phyloP scores from a whole-genome alignment of 139 green algal species.

The Micractinium sp. region DNA sequence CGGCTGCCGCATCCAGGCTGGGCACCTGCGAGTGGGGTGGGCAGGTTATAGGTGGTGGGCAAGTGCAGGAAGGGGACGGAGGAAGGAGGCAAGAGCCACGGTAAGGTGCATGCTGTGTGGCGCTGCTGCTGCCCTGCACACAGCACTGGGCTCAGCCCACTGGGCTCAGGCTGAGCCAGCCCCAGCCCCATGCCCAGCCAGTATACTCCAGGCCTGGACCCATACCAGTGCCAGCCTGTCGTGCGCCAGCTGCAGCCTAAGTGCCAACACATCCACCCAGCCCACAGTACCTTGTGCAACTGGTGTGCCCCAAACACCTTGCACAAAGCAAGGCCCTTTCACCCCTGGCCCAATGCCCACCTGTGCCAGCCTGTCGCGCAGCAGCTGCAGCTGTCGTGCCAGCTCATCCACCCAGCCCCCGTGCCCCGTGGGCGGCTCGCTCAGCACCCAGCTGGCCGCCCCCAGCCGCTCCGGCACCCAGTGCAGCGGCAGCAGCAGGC shows the following conservation, averaged over 20 bases:
- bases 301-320: too few species aligned
- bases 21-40: not conserved
- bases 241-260: not conserved
- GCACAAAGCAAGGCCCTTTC: too few species aligned
- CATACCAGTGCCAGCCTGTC: too few species aligned
- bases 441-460: conserved; percentile 32
- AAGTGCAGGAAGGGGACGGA: not conserved
- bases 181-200: too few species aligned
- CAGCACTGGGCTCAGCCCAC: too few species aligned
- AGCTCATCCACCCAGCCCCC: conserved; percentile 53
- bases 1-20: not conserved
- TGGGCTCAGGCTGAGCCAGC: too few species aligned
- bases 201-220: too few species aligned
- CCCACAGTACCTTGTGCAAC: not conserved
- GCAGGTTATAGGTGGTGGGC: not conserved
- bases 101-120: not conserved
- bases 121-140: too few species aligned
- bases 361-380: conserved; percentile 43
- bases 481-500: conserved; percentile 43
- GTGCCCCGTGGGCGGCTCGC: conserved; percentile 34
- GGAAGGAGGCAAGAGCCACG: not conserved
- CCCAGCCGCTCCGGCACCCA: conserved; percentile 41
- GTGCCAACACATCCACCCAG: not conserved
- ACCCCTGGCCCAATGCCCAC: not conserved
- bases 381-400: conserved; percentile 37